Conservation (phyloP, 352 stramenopile species). For the Phytophthora fragariae region DNA sequence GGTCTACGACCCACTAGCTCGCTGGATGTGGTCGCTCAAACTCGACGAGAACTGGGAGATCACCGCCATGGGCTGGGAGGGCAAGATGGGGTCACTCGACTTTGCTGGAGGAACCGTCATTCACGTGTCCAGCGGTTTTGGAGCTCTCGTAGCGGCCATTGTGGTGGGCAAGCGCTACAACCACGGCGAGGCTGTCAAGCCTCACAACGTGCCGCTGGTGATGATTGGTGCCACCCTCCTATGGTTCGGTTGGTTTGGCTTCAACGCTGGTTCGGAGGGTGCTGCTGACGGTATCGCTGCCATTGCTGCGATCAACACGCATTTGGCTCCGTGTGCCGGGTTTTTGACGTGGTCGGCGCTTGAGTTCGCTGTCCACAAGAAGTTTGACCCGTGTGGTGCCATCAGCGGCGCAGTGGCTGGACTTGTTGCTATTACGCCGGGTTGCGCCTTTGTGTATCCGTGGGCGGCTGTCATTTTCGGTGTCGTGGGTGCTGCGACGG, state of each 20-base stretch:
- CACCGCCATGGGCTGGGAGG: conserved; percentile 62
- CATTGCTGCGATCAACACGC: conserved; percentile 77
- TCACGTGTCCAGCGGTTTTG: conserved; percentile 81
- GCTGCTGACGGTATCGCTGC: conserved; percentile 69
- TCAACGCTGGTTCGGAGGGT: conserved; percentile 76
- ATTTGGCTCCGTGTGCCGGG: conserved; percentile 62
- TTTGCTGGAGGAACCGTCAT: conserved; percentile 88
- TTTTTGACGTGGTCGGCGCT: conserved; percentile 75
- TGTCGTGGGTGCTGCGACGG: conserved; percentile 58
- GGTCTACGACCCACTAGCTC: conserved; percentile 87
- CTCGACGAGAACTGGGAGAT: conserved; percentile 61
- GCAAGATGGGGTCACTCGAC: conserved; percentile 74
- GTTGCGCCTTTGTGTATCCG: conserved; percentile 70
- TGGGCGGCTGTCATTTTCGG: conserved; percentile 80
- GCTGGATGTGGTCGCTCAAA: conserved; percentile 84
- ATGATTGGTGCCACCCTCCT: conserved; percentile 80
- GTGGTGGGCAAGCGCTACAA: conserved; percentile 83
- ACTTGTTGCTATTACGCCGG: conserved; percentile 75
- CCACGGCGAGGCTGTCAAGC: conserved; percentile 68
- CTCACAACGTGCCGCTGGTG: conserved; percentile 84
- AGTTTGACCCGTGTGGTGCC: conserved; percentile 70
- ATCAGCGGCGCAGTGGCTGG: conserved; percentile 70
- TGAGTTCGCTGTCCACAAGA: conserved; percentile 61
- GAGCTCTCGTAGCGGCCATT: conserved; percentile 66
- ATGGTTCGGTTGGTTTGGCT: conserved; percentile 89